Conservation (phyloP, 768 basidiomycete species). For the Pholiota microspora region DNA sequence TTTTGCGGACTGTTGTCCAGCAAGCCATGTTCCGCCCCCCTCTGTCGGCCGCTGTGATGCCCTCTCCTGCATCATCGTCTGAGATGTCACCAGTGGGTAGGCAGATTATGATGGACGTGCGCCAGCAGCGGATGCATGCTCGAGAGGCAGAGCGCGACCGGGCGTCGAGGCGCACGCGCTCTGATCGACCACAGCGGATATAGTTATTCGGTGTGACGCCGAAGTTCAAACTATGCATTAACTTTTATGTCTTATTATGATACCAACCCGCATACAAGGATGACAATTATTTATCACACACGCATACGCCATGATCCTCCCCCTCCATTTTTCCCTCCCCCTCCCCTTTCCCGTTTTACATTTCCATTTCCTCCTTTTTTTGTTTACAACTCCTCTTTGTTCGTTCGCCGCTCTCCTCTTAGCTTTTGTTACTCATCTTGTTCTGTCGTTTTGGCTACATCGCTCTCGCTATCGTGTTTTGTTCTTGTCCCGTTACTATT, state of each 20-base stretch:
- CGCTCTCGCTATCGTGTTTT: conserved; percentile 3
- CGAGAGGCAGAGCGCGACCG: conserved; percentile 33
- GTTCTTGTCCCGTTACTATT: background rate
- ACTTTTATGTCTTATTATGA: background rate
- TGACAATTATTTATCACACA: background rate
- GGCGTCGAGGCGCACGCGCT: conserved; percentile 9
- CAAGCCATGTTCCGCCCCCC: conserved; percentile 46
- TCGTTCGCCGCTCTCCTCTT: background rate
- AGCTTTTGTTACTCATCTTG: background rate
- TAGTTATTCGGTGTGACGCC: background rate
- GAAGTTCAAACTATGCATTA: background rate
- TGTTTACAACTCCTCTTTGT: too few relatives aligned
- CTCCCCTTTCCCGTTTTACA: background rate
- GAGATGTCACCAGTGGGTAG: conserved; percentile 70
- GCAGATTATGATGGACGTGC: conserved; percentile 65
- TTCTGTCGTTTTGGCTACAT: background rate
- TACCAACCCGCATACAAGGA: background rate
- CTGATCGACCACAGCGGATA: conserved; percentile 1
- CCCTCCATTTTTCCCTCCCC: background rate
- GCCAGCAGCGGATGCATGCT: conserved; percentile 43
- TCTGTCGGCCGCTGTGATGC: conserved; percentile 32
- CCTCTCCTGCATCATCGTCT: conserved; percentile 69
- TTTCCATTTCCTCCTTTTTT: background rate
- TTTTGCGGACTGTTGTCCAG: conserved; percentile 36
- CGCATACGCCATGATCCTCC: background rate